A percentile compares a stretch with the other conserved stretches of the same genome.
Conservation (phyloP, 2,329 filamentous ascomycete genomes). For the Fusarium sp. region DNA sequence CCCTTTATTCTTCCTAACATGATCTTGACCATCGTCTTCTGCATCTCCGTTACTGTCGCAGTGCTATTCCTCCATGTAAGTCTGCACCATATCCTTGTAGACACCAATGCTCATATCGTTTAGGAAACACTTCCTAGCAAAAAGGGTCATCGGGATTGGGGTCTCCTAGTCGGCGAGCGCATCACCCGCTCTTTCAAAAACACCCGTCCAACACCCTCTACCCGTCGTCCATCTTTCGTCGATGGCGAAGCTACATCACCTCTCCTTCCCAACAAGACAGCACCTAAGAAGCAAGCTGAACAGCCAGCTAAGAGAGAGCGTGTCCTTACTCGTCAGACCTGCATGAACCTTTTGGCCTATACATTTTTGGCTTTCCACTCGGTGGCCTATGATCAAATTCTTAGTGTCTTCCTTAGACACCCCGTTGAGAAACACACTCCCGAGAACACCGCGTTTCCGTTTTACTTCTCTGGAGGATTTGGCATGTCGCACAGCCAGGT, state of each 20-base stretch:
- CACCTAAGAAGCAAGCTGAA: constrained; percentile 41
- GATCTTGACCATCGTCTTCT: constrained; percentile 79
- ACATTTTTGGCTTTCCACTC: constrained; percentile 84
- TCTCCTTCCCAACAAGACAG: constrained; percentile 56
- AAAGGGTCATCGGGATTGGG: constrained; percentile 77
- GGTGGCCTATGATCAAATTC: constrained; percentile 85
- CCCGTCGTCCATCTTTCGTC: constrained; percentile 60
- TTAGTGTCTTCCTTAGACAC: constrained; percentile 90
- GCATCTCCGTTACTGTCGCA: constrained; percentile 78
- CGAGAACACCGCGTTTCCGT: constrained; percentile 72
- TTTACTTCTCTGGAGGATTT: constrained; percentile 87
- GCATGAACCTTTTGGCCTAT: constrained; percentile 80
- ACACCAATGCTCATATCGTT: constrained; percentile 1
- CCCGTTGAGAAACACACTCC: constrained; percentile 68
- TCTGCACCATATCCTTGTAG: background rate
- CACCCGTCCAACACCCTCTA: constrained; percentile 40
- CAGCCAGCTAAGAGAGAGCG: constrained; percentile 60
- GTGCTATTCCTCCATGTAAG: constrained; percentile 78
- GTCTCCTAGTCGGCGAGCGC: constrained; percentile 76
- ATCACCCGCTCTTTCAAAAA: constrained; percentile 60
- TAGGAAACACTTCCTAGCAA: constrained; percentile 85
- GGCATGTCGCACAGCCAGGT: constrained; percentile 79
- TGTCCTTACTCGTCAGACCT: constrained; percentile 79
- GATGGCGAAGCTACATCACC: constrained; percentile 68
- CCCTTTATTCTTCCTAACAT: constrained; percentile 90